Evolutionary conservation across 1,284 basidiomycete genomes (phyloP).

Genomic region (Apiotrichum gracile): DNA sequence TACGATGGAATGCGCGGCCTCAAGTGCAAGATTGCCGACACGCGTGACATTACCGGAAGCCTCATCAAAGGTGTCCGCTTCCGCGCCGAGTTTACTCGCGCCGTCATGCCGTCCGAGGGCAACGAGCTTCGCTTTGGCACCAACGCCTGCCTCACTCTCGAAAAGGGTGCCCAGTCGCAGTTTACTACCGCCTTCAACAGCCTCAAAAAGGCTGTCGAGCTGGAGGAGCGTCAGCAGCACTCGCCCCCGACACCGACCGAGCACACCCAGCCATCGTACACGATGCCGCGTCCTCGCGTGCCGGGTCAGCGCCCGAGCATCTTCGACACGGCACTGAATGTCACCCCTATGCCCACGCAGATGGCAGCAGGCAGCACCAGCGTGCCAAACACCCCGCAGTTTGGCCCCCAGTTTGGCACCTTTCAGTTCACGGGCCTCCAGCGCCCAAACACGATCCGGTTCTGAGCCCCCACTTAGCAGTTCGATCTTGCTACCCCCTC

Average conservation of each 20-base stretch:
- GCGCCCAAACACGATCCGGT: conserved; percentile 7
- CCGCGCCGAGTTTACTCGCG: conserved; percentile 41
- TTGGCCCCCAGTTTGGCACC: conserved; percentile 1
- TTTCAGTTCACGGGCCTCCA: conserved; percentile 3
- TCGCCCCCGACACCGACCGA: not conserved
- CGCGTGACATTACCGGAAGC: conserved; percentile 21
- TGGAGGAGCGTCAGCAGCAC: not conserved
- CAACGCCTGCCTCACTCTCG: conserved; percentile 40
- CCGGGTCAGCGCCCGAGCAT: conserved; percentile 2
- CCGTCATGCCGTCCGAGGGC: conserved; percentile 20
- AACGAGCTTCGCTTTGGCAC: conserved; percentile 30
- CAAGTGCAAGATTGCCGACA: conserved; percentile 37
- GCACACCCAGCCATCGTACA: not conserved
- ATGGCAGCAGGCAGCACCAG: conserved; percentile 17
- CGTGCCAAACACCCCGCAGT: conserved; percentile 6
- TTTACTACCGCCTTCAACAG: conserved; percentile 34
- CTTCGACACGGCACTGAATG: conserved; percentile 6
- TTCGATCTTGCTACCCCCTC: not conserved
- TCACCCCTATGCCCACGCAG: conserved; percentile 16
- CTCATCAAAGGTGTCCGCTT: conserved; percentile 41
- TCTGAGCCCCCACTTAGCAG: not conserved
- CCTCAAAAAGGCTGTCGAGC: conserved; percentile 8
- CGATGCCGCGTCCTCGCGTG: conserved; percentile 2
- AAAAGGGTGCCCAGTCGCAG: conserved; percentile 45
- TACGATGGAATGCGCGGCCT: conserved; percentile 38